phyloP scores from a whole-genome alignment of 139 green algal genomes.

The Coelastrella sp. region DNA sequence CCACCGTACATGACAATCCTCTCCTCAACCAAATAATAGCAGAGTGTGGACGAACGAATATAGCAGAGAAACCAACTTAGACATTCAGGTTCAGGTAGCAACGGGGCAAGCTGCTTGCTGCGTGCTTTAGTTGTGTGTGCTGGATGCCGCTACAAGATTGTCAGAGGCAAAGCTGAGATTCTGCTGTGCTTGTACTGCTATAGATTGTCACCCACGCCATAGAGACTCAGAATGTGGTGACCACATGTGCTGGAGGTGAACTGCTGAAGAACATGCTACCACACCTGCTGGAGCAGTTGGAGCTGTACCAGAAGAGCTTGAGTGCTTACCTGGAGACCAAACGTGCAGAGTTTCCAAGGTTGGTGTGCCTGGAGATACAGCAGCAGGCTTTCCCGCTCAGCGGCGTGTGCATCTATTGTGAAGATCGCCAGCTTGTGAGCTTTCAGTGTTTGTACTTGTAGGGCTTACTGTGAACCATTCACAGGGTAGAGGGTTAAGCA shows the following conservation, averaged over 20 bases:
- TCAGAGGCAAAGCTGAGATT: no score
- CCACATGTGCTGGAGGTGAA: constrained; percentile 83
- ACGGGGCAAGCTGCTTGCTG: background rate
- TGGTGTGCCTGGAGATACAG: background rate
- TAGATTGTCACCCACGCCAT: constrained; percentile 87
- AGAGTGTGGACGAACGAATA: no score
- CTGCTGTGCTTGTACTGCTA: background rate
- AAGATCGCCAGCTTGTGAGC: background rate
- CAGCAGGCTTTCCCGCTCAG: background rate
- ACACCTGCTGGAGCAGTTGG: constrained; percentile 94
- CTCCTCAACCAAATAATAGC: no score
- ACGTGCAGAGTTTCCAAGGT: constrained; percentile 93
- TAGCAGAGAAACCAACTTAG: no score
- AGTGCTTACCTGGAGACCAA: constrained; percentile 96
- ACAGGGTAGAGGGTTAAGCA: no score
- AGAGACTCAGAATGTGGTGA: constrained; percentile 89
- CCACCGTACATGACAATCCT: no score
- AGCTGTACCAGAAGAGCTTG: constrained; percentile 96
- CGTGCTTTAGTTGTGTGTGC: background rate
- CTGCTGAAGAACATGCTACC: constrained; percentile 94
- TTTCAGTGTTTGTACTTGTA: background rate
- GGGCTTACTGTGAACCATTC: no score
- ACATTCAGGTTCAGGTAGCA: no score
- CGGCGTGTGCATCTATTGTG: background rate
- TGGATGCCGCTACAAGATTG: no score